Conservation (phyloP, 2,329 filamentous ascomycete genomes). For the Diaporthe sp. region DNA sequence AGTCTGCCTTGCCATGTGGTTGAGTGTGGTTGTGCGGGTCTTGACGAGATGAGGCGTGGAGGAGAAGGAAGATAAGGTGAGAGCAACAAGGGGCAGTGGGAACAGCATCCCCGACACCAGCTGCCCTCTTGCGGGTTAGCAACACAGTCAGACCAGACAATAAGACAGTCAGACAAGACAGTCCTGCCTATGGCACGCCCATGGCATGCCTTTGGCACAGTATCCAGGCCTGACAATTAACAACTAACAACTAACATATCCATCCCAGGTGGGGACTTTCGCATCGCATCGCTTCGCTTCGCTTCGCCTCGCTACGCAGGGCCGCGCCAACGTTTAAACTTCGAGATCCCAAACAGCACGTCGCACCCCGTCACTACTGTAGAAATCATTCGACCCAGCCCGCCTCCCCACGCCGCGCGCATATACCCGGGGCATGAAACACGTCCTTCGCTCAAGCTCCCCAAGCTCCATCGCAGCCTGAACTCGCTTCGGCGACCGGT, state of each 20-base stretch:
- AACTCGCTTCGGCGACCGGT: background rate
- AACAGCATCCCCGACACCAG: conserved; percentile 8
- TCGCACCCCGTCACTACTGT: background rate
- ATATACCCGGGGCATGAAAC: conserved; percentile 24
- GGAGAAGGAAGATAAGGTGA: conserved; percentile 35
- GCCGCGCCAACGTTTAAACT: conserved; percentile 13
- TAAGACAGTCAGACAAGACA: background rate
- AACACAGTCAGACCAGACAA: conserved; percentile 18
- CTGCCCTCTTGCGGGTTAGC: conserved; percentile 3
- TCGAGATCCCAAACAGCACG: conserved; percentile 10
- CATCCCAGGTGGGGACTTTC: background rate
- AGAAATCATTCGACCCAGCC: background rate
- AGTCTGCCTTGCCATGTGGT: conserved; percentile 28
- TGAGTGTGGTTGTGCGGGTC: background rate
- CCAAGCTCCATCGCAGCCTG: background rate
- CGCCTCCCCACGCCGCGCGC: conserved; percentile 23
- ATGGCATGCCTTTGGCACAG: background rate
- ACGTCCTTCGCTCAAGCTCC: background rate
- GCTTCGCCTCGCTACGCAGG: conserved; percentile 13
- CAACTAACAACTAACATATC: background rate
- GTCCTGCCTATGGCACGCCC: background rate
- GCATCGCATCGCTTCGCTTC: background rate
- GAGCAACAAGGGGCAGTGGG: conserved; percentile 12
- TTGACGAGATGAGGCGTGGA: conserved; percentile 35
- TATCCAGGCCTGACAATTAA: background rate